Percentiles rank a stretch among this genome's conserved stretches.
phyloP scores from a whole-genome alignment of 2,329 filamentous ascomycete genomes.

The Salinomyces thailandicus region DNA sequence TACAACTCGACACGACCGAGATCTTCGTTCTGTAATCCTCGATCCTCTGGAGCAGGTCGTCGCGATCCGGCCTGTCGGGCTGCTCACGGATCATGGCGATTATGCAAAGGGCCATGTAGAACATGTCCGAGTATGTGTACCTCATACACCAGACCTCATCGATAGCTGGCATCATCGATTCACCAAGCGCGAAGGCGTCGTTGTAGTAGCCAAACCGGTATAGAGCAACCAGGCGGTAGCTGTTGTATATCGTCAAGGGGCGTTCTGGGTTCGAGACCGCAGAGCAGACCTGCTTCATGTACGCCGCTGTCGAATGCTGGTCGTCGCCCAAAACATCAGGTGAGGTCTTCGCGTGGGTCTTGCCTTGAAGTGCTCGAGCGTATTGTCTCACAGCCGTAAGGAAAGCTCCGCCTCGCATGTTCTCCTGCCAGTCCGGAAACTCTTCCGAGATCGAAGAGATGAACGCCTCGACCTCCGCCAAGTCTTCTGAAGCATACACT shows the following conservation, averaged over 20 bases:
- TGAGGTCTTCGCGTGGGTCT: conserved; percentile 47
- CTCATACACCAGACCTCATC: conserved; percentile 36
- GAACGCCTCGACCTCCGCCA: conserved; percentile 58
- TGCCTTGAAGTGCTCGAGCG: conserved; percentile 62
- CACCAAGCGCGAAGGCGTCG: conserved; percentile 34
- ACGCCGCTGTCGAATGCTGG: conserved; percentile 51
- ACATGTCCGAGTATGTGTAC: conserved; percentile 32
- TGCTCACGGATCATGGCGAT: conserved; percentile 30
- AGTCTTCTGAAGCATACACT: conserved; percentile 60
- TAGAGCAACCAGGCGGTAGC: conserved; percentile 34
- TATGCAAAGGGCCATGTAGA: conserved; percentile 34
- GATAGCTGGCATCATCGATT: conserved; percentile 30
- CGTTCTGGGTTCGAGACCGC: conserved; percentile 48
- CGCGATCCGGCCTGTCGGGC: conserved; percentile 28
- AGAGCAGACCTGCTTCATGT: conserved; percentile 42
- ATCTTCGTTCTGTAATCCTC: conserved; percentile 49
- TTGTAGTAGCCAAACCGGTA: conserved; percentile 34
- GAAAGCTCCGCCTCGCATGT: conserved; percentile 60
- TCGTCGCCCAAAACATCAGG: conserved; percentile 55
- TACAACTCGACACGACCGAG: conserved; percentile 52
- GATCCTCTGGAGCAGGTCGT: conserved; percentile 44
- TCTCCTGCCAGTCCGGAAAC: conserved; percentile 59
- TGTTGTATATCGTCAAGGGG: conserved; percentile 58
- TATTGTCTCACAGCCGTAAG: conserved; percentile 57
- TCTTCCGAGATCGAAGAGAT: conserved; percentile 65